A percentile compares a stretch with the other conserved stretches of the same genome.
phyloP scores from a whole-genome alignment of 805 yeast species.

The Pichia sporocuriosa region DNA sequence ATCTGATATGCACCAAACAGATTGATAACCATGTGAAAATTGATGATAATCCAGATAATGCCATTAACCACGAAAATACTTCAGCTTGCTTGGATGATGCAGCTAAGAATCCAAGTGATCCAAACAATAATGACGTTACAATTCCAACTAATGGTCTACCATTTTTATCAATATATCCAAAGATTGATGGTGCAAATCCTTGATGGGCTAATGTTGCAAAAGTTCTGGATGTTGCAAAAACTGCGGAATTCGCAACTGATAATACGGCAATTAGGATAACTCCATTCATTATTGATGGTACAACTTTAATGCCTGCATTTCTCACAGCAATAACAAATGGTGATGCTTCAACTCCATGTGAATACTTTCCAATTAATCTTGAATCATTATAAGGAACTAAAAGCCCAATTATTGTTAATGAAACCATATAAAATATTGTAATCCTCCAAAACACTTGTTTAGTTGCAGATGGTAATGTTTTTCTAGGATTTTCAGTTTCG shows the following conservation, averaged over 20 bases:
- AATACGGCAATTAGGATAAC: constrained; percentile 59
- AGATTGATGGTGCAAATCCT: constrained; percentile 50
- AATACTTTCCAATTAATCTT: constrained; percentile 41
- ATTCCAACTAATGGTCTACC: constrained; percentile 72
- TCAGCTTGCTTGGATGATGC: constrained; percentile 45
- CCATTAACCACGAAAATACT: constrained; percentile 66
- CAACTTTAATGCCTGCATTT: constrained; percentile 49
- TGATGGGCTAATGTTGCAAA: constrained; percentile 56
- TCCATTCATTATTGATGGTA: constrained; percentile 61
- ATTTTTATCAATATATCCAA: constrained; percentile 57
- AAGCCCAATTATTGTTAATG: constrained; percentile 45
- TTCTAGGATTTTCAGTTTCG: constrained; percentile 50
- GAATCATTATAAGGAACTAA: constrained; percentile 49
- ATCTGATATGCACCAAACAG: constrained; percentile 55
- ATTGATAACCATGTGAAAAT: constrained; percentile 68
- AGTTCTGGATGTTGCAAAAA: constrained; percentile 61
- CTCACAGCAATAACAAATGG: constrained; percentile 62
- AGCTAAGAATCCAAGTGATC: constrained; percentile 51
- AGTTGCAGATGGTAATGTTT: constrained; percentile 51
- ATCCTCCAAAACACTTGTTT: constrained; percentile 58
- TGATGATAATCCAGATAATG: constrained; percentile 65
- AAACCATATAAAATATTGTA: constrained; percentile 44
- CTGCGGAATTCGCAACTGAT: constrained; percentile 65
- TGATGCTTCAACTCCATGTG: constrained; percentile 49
- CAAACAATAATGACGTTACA: constrained; percentile 40